Evolutionary conservation across 1,284 basidiomycete genomes (phyloP).

Genomic region (Ustilago bromivora): DNA sequence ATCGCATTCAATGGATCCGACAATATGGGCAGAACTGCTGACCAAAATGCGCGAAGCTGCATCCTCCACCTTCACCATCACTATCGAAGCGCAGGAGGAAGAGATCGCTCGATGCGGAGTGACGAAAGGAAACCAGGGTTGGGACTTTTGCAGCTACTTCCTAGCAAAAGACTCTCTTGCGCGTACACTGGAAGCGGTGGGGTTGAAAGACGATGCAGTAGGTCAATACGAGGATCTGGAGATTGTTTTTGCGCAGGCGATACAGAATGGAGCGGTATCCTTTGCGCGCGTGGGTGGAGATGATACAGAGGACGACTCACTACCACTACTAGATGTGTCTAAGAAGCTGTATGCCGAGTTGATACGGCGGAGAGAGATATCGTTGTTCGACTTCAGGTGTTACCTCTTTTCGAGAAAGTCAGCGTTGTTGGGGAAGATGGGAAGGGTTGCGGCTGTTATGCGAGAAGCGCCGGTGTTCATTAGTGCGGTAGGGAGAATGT

Average conservation of each 20-base stretch:
- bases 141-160: slow-evolving; percentile 77
- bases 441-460: slow-evolving; percentile 78
- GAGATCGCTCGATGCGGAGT: slow-evolving; percentile 40
- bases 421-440: slow-evolving; percentile 79
- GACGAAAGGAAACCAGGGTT: slow-evolving; percentile 39
- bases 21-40: slow-evolving; percentile 88
- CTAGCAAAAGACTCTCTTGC: slow-evolving; percentile 86
- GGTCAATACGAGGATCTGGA: slow-evolving; percentile 93
- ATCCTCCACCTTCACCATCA: slow-evolving; percentile 82
- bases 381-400: slow-evolving; percentile 91
- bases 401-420: slow-evolving; percentile 92
- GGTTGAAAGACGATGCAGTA: slow-evolving; percentile 87
- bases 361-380: slow-evolving; percentile 89
- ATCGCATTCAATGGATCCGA: slow-evolving; percentile 75
- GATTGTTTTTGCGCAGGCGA: slow-evolving; percentile 75
- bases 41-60: slow-evolving; percentile 90
- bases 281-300: slow-evolving; percentile 55
- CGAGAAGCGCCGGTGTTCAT: slow-evolving; percentile 80
- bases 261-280: slow-evolving; percentile 54
- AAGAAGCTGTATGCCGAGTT: slow-evolving; percentile 90
- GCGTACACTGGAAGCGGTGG: slow-evolving; percentile 89
- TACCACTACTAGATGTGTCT: slow-evolving; percentile 80
- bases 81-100: slow-evolving; percentile 72
- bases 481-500: slow-evolving; percentile 80
- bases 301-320: slow-evolving; percentile 79